Evolutionary conservation across 305 asterid species (phyloP).

Genomic region (Fraxinus albicans): DNA sequence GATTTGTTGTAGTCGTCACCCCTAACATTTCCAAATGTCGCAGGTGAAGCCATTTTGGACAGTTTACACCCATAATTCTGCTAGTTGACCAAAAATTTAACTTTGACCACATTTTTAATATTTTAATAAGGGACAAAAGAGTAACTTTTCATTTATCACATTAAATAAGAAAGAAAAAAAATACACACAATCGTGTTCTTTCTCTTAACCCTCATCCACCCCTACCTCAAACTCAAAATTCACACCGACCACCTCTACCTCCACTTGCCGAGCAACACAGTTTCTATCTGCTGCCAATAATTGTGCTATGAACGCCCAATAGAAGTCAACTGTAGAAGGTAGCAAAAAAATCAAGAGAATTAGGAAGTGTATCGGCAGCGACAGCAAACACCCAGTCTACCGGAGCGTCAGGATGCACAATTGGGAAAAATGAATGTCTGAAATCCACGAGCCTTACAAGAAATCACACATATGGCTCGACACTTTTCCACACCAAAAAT

Average conservation of each 20-base stretch:
- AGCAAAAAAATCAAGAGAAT: conserved; percentile 46
- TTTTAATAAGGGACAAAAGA: no score
- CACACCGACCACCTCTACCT: background rate
- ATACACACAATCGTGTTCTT: no score
- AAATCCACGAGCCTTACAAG: conserved; percentile 81
- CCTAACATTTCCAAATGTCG: no score
- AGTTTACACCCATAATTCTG: no score
- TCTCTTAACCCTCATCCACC: no score
- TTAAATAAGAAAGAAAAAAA: no score
- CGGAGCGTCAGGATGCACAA: conserved; percentile 84
- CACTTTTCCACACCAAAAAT: conserved; percentile 75
- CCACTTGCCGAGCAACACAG: background rate
- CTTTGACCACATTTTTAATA: no score
- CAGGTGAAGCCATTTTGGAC: no score
- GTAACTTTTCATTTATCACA: no score
- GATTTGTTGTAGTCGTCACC: no score
- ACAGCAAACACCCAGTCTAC: conserved; percentile 58
- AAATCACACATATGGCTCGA: conserved; percentile 84
- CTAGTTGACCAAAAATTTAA: no score
- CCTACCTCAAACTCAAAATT: background rate
- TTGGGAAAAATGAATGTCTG: conserved; percentile 95
- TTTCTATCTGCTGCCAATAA: background rate
- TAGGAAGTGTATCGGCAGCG: conserved; percentile 29
- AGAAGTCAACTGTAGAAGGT: background rate
- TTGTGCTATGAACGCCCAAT: background rate